These are phyloP conservation scores for Cornus kousa DNA, from an alignment of 148 eudicot species.

Conservation along the genomic window DNA sequence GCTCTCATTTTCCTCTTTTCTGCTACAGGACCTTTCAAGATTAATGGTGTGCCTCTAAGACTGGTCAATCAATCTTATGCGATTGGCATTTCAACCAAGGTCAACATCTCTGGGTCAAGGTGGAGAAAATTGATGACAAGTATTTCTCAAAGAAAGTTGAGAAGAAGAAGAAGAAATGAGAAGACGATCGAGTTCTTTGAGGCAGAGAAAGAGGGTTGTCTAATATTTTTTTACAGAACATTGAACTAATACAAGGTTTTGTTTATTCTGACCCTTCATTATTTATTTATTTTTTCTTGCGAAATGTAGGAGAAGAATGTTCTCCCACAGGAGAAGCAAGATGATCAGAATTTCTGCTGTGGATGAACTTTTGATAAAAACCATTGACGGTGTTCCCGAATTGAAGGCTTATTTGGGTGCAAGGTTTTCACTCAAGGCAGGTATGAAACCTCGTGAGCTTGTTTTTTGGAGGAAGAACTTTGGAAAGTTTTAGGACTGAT, in stretches of 20 bases:
- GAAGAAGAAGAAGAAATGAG: slow-evolving; percentile 35
- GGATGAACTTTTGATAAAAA: slow-evolving; percentile 49
- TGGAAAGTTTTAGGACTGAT: not conserved
- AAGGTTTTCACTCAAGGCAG: slow-evolving; percentile 65
- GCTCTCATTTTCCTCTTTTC: not conserved
- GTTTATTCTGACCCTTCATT: not conserved
- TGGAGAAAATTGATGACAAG: slow-evolving; percentile 49
- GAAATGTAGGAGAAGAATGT: slow-evolving; percentile 48
- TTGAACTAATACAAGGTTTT: not conserved
- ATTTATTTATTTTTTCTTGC: not conserved
- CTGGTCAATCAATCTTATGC: slow-evolving; percentile 55
- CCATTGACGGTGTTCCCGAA: slow-evolving; percentile 57
- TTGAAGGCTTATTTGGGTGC: slow-evolving; percentile 62
- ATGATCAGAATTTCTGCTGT: slow-evolving; percentile 52
- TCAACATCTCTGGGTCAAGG: slow-evolving; percentile 44
- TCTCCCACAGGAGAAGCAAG: slow-evolving; percentile 63
- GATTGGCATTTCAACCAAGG: slow-evolving; percentile 54
- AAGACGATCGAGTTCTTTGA: slow-evolving; percentile 36
- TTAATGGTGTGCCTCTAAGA: slow-evolving; percentile 57
- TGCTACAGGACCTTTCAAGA: slow-evolving; percentile 42
- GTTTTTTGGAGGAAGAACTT: slow-evolving; percentile 37
- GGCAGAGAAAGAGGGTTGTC: slow-evolving; percentile 42
- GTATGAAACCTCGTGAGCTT: slow-evolving; percentile 78
- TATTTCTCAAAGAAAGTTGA: slow-evolving; percentile 43
- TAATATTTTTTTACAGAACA: not conserved